Evolutionary conservation across 2,329 filamentous ascomycete genomes (phyloP), one percentile per base, ranked within the genome.

Genomic region (Davidsoniella eucalypti): DNA sequence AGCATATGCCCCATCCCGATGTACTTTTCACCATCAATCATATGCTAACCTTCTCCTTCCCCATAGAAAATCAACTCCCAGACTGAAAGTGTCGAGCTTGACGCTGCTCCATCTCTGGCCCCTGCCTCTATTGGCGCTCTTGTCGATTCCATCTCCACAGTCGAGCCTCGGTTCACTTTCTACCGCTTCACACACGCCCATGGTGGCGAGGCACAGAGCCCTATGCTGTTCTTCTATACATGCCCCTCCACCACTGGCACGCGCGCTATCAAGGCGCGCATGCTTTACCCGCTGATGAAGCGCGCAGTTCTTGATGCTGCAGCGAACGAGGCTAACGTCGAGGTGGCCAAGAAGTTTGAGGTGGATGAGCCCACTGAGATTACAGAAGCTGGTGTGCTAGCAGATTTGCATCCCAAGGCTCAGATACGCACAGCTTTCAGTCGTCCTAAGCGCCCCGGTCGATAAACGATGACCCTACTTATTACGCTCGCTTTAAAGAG

Each of bases 161-260:
- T 70, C 17, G 82, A 87, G 62, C 85, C 85, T 4, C 73, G 85
- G 41, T 90, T 86, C 63, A 82, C 80, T 5, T 87, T 92, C 61
- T 92, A 82, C 69, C 73, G 80, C 25, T 84, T 79, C 62, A 67
- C 64, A 10, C 73, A 82, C 59, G 72, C 72, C 40, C 65, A 77
- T 54, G 65, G 68, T 29, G 76, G 76, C 18, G 55, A 60, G 43
- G 65, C 72, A 53, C 67, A 69, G 48, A 72, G 69, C 50, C 76
- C 80, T 2, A 68, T 90, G 44, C 69, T 90, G 5, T 92, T 92
- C 67, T 78, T 92, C 61, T 90, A 87, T 66, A 90, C 84, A 5
- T 87, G 84, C 62, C 86, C 86, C 0, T 68, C 73, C 6, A 72
- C 80, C 4, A 66, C 75, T 0, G 74, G 69, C 25, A 77, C 72